Evolutionary conservation across 257 asterid species (phyloP), one percentile per base, ranked within the genome.

Genomic region (Nicotiana otophora): DNA sequence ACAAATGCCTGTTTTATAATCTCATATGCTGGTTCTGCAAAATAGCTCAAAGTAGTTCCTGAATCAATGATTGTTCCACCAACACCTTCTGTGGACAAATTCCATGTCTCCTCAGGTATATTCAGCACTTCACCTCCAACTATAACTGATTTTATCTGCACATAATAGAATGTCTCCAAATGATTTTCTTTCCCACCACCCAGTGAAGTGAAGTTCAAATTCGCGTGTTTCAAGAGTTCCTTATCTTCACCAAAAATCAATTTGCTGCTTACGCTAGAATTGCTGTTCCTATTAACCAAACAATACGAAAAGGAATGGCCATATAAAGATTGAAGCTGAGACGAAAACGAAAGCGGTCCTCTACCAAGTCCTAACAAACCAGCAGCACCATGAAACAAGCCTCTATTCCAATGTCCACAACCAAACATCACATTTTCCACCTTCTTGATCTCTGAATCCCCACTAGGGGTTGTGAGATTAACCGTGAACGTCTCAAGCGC

Each of bases 331-430:
- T 89, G 96, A 6, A 95, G 89, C 82, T 95, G 98, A 0, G 98
- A 91, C 78, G 98, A 85, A 64, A 95, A 95, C 14, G 98, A 95
- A 19, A 95, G 80, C 0, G 96, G 94, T 0, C 98, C 98, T 2
- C 96, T 77, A 14, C 98, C 98, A 4, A 95, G 86, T 4, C 98
- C 98, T 72, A 95, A 67, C 84, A 93, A 82, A 2, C 98, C 98
- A 1, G 98, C 92, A n/a, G 98, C 98, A 2, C 98, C 98, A 80
- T 95, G 98, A 65, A 95, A 95, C 58, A 95, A 53, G 8, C 98
- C 98, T 79, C 98, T 86, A 80, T 95, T 95, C 98, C 98, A 95
- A 87, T 95, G 98, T 0, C 98, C 98, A 82, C 98, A 93, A 0
- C 98, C 99, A 84, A 95, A 94, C 97, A 92, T 92, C 60, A 95